Base-by-base conservation (phyloP, 2,329 filamentous ascomycete genomes). In the Pleomassaria siparia region DNA sequence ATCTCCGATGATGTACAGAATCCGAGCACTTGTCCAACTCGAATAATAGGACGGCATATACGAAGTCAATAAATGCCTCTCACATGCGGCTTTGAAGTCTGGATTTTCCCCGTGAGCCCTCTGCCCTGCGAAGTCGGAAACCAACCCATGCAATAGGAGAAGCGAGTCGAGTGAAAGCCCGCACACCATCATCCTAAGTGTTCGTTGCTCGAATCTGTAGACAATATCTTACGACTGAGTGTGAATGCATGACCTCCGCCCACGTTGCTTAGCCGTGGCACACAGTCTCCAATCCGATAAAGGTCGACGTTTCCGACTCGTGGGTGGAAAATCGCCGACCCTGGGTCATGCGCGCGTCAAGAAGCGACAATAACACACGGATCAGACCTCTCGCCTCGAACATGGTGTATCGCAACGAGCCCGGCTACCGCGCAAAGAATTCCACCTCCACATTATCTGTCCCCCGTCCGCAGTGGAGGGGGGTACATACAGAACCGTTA, bases 201-300 rank as follows among this genome's bases (percentile, higher is more conserved):
- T 33, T 6, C n/a, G 6, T 8, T 33, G n/a, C 30, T 33, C 30
- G 30, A 33, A 9, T 6, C 30, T 33, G 30, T n/a, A 15, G n/a
- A 9, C 30, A 11, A 33, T 33, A n/a, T 33, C 6, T n/a, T 33
- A 33, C 9, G n/a, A 10, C 30, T n/a, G 30, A 32, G 39, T 42
- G 30, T 24, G 42, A 16, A 30, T 47, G 45, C 43, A 51, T 30
- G 32, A 26, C 41, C 40, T 53, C 40, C 25, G n/a, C 48, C 41
- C 43, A 50, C 49, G 39, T 50, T 53, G 28, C 53, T 54, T 56
- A 46, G 47, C 46, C 32, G 33, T 40, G 18, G 39, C 33, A 53
- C 49, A 46, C 44, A 49, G 47, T 49, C 40, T 47, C 16, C 51
- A 40, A 29, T 41, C 15, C 8, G 13, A n/a, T 30, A n/a, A 4